A percentile compares a stretch with the other conserved stretches of the same genome.
phyloP scores from a whole-genome alignment of 73 alveolate species.

The Tetrahymena elliotti region DNA sequence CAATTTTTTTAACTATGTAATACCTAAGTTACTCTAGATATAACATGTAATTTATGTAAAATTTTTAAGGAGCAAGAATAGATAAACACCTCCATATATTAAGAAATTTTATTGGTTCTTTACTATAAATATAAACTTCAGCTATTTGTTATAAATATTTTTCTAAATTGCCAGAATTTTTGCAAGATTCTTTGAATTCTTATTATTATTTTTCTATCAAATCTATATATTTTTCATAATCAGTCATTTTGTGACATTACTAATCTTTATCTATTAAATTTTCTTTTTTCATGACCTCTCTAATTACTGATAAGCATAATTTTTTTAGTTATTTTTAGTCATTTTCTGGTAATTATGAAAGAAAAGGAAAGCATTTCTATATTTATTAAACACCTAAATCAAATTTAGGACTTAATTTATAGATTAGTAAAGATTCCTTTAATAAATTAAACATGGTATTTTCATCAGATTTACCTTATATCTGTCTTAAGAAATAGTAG shows the following conservation, averaged over 20 bases:
- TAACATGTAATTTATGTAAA: too few species aligned
- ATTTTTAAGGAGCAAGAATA: neutral
- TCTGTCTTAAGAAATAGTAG: neutral
- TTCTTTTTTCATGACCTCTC: neutral
- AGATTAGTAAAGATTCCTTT: neutral
- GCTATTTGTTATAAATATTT: neutral
- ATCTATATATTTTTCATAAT: neutral
- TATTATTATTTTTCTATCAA: neutral
- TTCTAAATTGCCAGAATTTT: neutral
- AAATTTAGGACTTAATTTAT: neutral
- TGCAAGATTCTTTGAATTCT: too few species aligned
- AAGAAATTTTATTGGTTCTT: neutral
- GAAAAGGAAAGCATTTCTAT: neutral
- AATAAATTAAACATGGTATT: neutral
- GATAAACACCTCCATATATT: neutral
- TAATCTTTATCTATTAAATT: too few species aligned
- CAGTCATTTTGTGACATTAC: neutral
- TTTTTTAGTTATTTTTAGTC: too few species aligned
- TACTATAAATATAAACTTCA: neutral
- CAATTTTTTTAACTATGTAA: too few species aligned
- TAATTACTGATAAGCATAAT: neutral
- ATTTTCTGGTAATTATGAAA: neutral
- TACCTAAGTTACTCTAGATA: neutral
- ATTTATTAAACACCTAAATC: neutral
- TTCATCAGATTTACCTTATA: neutral